Conservation (phyloP, 768 basidiomycete genomes). For the Leccinum disarticulatum region DNA sequence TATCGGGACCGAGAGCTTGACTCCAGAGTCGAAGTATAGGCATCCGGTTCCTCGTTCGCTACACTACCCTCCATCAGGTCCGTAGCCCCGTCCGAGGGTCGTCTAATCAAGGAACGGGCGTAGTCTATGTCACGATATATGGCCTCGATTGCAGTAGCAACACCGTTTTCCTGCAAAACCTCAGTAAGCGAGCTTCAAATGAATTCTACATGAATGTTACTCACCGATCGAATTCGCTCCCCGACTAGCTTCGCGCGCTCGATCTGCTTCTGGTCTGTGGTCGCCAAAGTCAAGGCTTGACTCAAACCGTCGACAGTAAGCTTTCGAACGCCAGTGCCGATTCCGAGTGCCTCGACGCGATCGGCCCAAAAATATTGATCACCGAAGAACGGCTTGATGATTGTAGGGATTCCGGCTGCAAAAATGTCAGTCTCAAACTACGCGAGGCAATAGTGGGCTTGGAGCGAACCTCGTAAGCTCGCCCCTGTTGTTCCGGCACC, state of each 20-base stretch:
- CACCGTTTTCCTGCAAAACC: conserved; percentile 83
- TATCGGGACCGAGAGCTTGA: conserved; percentile 45
- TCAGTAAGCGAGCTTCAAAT: conserved; percentile 3
- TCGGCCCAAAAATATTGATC: conserved; percentile 99
- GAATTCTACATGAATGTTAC: conserved; percentile 14
- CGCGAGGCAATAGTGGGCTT: neutral
- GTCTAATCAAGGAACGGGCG: conserved; percentile 83
- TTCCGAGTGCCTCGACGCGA: conserved; percentile 93
- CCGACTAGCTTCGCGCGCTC: conserved; percentile 81
- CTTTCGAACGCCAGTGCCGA: conserved; percentile 86
- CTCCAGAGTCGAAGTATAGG: conserved; percentile 28
- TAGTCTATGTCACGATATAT: conserved; percentile 98
- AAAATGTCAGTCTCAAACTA: conserved; percentile 4
- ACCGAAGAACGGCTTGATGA: conserved; percentile 97
- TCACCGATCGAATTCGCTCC: conserved; percentile 80
- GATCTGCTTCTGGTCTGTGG: conserved; percentile 87
- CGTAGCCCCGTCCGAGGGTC: conserved; percentile 28
- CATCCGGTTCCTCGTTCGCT: conserved; percentile 35
- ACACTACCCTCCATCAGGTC: conserved; percentile 18
- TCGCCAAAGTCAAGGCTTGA: conserved; percentile 77
- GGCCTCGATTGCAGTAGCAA: conserved; percentile 87
- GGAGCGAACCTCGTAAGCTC: conserved; percentile 74
- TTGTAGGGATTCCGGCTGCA: conserved; percentile 87
- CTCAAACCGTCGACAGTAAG: conserved; percentile 76
- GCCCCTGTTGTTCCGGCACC: conserved; percentile 97